Percentiles rank a stretch among this genome's conserved stretches.
phyloP scores from a whole-genome alignment of 2,329 filamentous ascomycete genomes.

The Clonostachys chloroleuca region DNA sequence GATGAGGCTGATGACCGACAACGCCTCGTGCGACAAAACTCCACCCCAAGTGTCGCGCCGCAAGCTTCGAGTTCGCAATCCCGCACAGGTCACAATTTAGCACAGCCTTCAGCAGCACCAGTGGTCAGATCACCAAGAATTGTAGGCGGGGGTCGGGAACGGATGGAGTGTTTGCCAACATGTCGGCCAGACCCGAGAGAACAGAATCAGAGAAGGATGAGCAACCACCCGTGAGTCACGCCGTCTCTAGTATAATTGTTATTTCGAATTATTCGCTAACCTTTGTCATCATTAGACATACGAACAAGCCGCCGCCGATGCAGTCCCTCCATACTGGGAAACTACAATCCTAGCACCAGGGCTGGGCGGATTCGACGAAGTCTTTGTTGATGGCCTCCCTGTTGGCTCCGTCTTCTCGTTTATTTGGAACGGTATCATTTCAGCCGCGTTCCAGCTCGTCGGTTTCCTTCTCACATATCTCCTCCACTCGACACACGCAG shows the following conservation, averaged over 20 bases:
- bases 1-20: constrained; percentile 74
- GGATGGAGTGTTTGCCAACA: constrained; percentile 94
- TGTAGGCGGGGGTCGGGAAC: constrained; percentile 74
- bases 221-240: constrained; percentile 75
- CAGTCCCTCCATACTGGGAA: constrained; percentile 97
- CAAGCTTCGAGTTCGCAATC: constrained; percentile 17
- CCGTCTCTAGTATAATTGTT: background rate
- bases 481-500: constrained; percentile 94
- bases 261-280: constrained; percentile 5
- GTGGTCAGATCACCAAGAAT: constrained; percentile 35
- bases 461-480: constrained; percentile 98
- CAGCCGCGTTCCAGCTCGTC: constrained; percentile 94
- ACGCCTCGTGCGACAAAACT: constrained; percentile 71
- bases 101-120: background rate
- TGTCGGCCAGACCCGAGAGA: constrained; percentile 83
- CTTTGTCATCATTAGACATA: constrained; percentile 62
- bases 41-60: constrained; percentile 14
- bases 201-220: constrained; percentile 74
- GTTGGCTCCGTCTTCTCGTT: constrained; percentile 86
- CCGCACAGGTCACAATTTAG: background rate
- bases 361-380: constrained; percentile 84
- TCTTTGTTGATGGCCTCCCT: constrained; percentile 94
- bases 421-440: constrained; percentile 93
- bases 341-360: constrained; percentile 95
- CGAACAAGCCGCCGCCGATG: constrained; percentile 95